phyloP scores from a whole-genome alignment of 2,329 filamentous ascomycete species.

The Exophiala dermatitidis region DNA sequence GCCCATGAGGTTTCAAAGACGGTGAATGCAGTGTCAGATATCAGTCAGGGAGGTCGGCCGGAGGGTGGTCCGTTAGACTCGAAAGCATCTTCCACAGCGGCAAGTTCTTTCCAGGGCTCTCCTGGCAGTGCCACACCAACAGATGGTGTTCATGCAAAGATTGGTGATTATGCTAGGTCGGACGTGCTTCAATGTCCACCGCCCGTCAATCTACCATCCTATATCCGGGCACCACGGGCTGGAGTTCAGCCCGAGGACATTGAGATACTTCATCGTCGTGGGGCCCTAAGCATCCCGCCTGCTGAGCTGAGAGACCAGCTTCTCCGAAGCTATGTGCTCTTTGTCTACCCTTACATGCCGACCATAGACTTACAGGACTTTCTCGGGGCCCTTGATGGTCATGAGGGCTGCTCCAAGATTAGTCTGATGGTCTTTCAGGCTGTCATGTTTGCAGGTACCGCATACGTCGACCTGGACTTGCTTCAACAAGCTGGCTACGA shows the following conservation, averaged over 20 bases:
- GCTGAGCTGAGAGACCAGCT: slow-evolving; percentile 67
- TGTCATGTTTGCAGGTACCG: slow-evolving; percentile 86
- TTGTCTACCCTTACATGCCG: slow-evolving; percentile 90
- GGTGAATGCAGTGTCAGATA: not conserved
- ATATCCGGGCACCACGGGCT: slow-evolving; percentile 14
- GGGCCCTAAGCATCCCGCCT: slow-evolving; percentile 69
- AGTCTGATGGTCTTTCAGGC: slow-evolving; percentile 87
- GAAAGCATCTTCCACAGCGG: not conserved
- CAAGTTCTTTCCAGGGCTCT: not conserved
- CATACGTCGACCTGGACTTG: slow-evolving; percentile 54
- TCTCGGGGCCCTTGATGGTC: slow-evolving; percentile 46
- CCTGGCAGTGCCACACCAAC: not conserved
- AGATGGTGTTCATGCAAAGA: not conserved
- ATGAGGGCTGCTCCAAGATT: slow-evolving; percentile 59
- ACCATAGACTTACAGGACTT: slow-evolving; percentile 51
- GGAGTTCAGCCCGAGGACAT: slow-evolving; percentile 14
- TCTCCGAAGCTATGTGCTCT: slow-evolving; percentile 74
- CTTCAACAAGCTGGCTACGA: slow-evolving; percentile 16
- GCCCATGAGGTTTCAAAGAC: not conserved
- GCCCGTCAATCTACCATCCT: slow-evolving; percentile 9
- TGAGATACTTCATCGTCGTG: slow-evolving; percentile 32
- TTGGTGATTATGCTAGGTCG: not conserved
- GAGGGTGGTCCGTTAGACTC: not conserved
- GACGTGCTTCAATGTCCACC: not conserved
- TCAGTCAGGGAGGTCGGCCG: too few species aligned